These are phyloP conservation scores for Yamadazyma phyllophila DNA, from an alignment of 805 yeast genomes.

Conservation along the genomic window DNA sequence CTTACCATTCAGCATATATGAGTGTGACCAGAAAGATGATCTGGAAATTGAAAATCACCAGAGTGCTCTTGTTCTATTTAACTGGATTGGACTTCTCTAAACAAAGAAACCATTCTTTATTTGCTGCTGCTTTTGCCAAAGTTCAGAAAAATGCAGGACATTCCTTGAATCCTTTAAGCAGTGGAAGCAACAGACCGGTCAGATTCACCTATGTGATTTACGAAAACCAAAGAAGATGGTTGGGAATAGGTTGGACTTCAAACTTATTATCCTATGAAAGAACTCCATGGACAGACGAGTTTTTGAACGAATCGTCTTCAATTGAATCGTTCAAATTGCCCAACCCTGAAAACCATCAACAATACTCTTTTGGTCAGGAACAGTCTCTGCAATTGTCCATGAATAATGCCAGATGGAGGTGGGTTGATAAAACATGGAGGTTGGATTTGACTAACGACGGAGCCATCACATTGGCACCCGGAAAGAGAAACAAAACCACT, in stretches of 20 bases:
- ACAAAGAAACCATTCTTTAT: slow-evolving; percentile 44
- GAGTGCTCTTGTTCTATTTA: slow-evolving; percentile 71
- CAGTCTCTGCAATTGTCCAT: slow-evolving; percentile 21
- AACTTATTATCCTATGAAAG: slow-evolving; percentile 89
- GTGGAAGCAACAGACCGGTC: slow-evolving; percentile 45
- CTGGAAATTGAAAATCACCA: slow-evolving; percentile 76
- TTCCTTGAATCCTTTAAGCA: slow-evolving; percentile 19
- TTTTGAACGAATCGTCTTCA: slow-evolving; percentile 77
- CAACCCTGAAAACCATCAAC: slow-evolving; percentile 47
- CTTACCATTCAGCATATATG: slow-evolving; percentile 86
- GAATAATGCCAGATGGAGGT: slow-evolving; percentile 71
- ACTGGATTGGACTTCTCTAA: slow-evolving; percentile 79
- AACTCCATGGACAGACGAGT: slow-evolving; percentile 97
- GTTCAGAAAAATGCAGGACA: slow-evolving; percentile 39
- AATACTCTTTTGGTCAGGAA: slow-evolving; percentile 23
- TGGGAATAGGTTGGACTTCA: slow-evolving; percentile 97
- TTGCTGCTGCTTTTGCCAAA: slow-evolving; percentile 55
- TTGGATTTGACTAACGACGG: slow-evolving; percentile 88
- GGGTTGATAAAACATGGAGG: slow-evolving; percentile 94
- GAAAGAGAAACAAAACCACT: slow-evolving; percentile 52
- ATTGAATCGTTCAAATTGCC: slow-evolving; percentile 82
- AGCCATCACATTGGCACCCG: slow-evolving; percentile 65
- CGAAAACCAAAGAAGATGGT: slow-evolving; percentile 96
- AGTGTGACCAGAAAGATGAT: slow-evolving; percentile 77
- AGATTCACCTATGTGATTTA: slow-evolving; percentile 87